Conservation (phyloP, 257 asterid species). For the Solanum clarkiae region DNA sequence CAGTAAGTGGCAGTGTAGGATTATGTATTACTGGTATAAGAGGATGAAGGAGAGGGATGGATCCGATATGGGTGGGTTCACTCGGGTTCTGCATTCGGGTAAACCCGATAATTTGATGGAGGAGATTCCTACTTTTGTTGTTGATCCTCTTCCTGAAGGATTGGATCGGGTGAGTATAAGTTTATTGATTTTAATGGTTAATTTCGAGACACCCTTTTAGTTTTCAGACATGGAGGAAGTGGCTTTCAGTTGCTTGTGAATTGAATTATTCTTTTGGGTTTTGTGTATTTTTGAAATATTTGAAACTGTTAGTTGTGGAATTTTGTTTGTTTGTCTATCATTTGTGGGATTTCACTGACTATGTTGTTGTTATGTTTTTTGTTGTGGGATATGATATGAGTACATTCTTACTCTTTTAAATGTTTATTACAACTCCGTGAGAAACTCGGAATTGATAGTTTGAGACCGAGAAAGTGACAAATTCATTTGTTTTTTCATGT, state of each 20-base stretch:
- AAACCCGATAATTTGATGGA: conserved; percentile 81
- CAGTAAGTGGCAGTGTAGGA: conserved; percentile 91
- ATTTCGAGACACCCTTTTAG: background rate
- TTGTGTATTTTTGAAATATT: background rate
- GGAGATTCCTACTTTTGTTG: conserved; percentile 81
- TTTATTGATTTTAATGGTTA: background rate
- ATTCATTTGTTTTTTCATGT: background rate
- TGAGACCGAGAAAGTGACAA: background rate
- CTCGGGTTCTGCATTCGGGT: conserved; percentile 89
- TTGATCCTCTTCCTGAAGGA: conserved; percentile 88
- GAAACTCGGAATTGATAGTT: background rate
- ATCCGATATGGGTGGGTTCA: conserved; percentile 96
- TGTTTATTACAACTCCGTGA: background rate
- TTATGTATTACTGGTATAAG: conserved; percentile 97
- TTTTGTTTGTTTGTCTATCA: too few species aligned
- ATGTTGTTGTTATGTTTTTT: background rate
- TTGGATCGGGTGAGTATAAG: conserved; percentile 68
- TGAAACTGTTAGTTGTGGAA: background rate
- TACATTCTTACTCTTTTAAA: background rate
- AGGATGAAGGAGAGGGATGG: conserved; percentile 57
- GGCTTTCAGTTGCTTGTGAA: background rate
- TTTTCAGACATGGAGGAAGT: background rate
- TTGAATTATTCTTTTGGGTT: background rate
- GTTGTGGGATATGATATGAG: background rate
- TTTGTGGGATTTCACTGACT: background rate